Percentiles rank a stretch among this genome's conserved stretches.
These are phyloP conservation scores for Aspergillus glaucus DNA, from an alignment of 2,329 filamentous ascomycete genomes.

Conservation along the genomic window DNA sequence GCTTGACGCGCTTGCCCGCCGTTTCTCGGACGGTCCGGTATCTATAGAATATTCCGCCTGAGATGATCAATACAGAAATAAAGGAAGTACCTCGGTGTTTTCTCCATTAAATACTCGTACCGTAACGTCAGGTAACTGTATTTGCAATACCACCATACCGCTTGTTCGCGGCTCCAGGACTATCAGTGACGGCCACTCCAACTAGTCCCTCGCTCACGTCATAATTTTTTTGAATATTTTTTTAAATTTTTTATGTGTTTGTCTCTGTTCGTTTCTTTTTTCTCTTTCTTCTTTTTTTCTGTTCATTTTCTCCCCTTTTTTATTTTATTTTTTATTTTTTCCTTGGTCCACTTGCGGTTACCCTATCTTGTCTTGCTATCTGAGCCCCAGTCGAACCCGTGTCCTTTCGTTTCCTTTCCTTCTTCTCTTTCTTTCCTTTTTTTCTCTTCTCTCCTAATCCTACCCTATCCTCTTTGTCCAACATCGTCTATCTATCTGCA, in stretches of 20 bases:
- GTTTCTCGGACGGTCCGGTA: slow-evolving; percentile 18
- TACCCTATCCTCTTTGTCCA: slow-evolving; percentile 8
- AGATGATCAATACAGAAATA: no score
- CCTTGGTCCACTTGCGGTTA: slow-evolving; percentile 5
- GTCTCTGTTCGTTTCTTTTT: slow-evolving; percentile 1
- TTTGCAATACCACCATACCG: no score
- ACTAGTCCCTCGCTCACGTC: background rate
- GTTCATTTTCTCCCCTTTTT: slow-evolving; percentile 5
- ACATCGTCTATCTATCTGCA: slow-evolving; percentile 4
- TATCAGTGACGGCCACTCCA: background rate
- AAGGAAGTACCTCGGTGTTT: no score
- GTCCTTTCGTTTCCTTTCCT: slow-evolving; percentile 4
- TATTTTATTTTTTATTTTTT: slow-evolving; percentile 5
- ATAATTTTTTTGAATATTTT: slow-evolving; percentile 5
- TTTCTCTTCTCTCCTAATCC: slow-evolving; percentile 9
- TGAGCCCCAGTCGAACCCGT: slow-evolving; percentile 16
- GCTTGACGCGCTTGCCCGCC: slow-evolving; percentile 14
- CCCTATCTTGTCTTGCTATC: slow-evolving; percentile 14
- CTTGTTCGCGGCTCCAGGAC: background rate
- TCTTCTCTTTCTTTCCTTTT: slow-evolving; percentile 5
- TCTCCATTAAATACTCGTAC: no score
- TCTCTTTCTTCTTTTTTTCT: slow-evolving; percentile 1
- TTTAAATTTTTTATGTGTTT: slow-evolving; percentile 4
- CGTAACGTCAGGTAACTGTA: no score
- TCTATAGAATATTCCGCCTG: slow-evolving; percentile 3